Evolutionary conservation across 1,284 basidiomycete genomes (phyloP), one percentile per base, ranked within the genome.

Genomic region (Ceratobasidium sp.): DNA sequence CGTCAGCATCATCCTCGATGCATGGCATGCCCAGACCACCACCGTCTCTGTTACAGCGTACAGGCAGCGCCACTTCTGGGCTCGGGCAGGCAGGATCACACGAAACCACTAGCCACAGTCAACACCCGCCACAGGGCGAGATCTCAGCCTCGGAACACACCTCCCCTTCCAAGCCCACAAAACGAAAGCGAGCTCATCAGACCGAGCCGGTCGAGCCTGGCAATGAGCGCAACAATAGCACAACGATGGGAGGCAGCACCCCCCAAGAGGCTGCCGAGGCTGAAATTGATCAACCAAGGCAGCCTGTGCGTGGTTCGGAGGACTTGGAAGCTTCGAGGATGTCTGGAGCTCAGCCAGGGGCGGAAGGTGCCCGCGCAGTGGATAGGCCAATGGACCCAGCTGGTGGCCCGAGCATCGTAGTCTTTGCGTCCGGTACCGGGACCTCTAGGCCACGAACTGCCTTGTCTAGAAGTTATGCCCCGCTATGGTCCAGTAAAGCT

Each of bases 391-490:
- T 23, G 16, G 59, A 64, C 4, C 46, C n/a, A n/a, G n/a, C 60
- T 35, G 35, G 33, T 33, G 71, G 71, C n/a, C 71, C 71, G n/a
- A 74, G 71, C 23, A 74, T 74, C 16, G 59, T 74, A 16, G 71
- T 74, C 18, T 74, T 74, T 48, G 59, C 71, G 16, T 74, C 71
- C 2, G 59, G 71, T 18, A 6, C 46, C 7, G 71, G 71, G 23
- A 33, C 59, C 7, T 60, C 71, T 33, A 62, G 54, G 59, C 44
- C 71, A 23, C 57, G 71, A 20, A 46, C 71, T 8, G 5, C 54
- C 14, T 59, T n/a, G 18, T 20, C 71, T 27, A 41, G 71, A 48
- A 30, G 44, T 50, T 27, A 30, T 35, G 71, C 27, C 20, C 71
- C 30, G 41, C 14, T 46, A 18, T 64, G 59, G 27, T 50, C 71